These are phyloP conservation scores for Dioscorea dumetorum DNA, from an alignment of 106 monocot species.

Conservation along the genomic window DNA sequence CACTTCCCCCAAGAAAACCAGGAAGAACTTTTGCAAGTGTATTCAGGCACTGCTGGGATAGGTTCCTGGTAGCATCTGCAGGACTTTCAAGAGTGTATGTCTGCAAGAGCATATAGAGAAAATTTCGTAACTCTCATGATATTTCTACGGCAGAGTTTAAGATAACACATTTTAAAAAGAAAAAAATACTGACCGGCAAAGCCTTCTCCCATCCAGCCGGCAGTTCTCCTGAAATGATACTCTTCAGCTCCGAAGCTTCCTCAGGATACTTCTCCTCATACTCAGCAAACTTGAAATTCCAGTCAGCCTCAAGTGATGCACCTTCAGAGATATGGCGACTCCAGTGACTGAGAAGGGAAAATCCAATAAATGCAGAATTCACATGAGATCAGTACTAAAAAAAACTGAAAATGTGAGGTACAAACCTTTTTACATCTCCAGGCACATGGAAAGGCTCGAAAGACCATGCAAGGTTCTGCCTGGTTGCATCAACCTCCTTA, in stretches of 20 bases:
- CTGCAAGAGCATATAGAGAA: conserved; percentile 11
- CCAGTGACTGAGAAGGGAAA: conserved; percentile 43
- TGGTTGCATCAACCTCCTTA: conserved; percentile 93
- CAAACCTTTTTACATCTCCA: conserved; percentile 90
- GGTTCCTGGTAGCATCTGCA: conserved; percentile 63
- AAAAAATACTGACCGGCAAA: conserved; percentile 42
- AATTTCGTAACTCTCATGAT: background rate
- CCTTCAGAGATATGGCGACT: conserved; percentile 59
- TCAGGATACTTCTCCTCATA: conserved; percentile 72
- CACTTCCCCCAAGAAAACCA: conserved; percentile 67
- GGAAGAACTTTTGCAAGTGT: conserved; percentile 59
- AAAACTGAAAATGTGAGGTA: background rate
- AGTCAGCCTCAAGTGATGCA: conserved; percentile 58
- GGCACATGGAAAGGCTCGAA: conserved; percentile 77
- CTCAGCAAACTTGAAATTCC: conserved; percentile 69
- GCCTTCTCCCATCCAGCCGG: conserved; percentile 67
- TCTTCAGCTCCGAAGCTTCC: conserved; percentile 57
- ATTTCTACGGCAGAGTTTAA: background rate
- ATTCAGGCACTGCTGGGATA: conserved; percentile 64
- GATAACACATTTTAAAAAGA: background rate
- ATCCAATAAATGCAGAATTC: background rate
- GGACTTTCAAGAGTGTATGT: conserved; percentile 66
- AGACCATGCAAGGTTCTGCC: conserved; percentile 82
- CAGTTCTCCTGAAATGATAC: conserved; percentile 57
- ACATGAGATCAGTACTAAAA: background rate